Percentiles rank a stretch among this genome's conserved stretches.
Conservation (phyloP, 257 asterid species). For the Capsicum rhomboideum region DNA sequence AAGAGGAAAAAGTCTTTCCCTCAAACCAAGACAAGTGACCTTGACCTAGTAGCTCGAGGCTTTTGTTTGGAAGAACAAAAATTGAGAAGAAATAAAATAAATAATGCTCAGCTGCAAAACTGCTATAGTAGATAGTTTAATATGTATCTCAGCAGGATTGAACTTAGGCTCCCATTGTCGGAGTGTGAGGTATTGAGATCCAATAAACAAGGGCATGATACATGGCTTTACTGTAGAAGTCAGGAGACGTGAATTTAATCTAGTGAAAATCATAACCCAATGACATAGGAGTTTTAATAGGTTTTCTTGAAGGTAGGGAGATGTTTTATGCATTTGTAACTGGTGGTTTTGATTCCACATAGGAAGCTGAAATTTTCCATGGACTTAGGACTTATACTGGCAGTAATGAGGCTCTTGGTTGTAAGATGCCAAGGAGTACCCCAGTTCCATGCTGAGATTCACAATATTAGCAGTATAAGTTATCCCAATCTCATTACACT, state of each 20-base stretch:
- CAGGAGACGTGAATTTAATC: no score
- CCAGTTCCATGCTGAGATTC: slow-evolving; percentile 70
- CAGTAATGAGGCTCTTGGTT: slow-evolving; percentile 59
- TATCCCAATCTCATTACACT: slow-evolving; percentile 69
- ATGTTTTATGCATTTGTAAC: background rate
- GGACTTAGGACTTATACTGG: slow-evolving; percentile 34
- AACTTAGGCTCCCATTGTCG: no score
- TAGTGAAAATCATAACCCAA: no score
- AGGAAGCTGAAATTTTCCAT: slow-evolving; percentile 67
- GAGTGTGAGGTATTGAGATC: no score
- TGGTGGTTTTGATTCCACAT: slow-evolving; percentile 87
- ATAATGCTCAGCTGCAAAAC: no score
- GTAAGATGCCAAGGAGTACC: slow-evolving; percentile 66
- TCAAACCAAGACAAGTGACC: background rate
- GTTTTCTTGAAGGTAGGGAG: no score
- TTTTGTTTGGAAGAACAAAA: background rate
- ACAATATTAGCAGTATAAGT: slow-evolving; percentile 62
- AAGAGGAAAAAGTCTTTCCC: background rate
- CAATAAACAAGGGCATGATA: no score
- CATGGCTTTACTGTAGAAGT: no score
- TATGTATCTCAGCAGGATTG: no score
- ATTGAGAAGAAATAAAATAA: no score
- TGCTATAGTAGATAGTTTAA: no score
- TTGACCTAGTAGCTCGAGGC: background rate
- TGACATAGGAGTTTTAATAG: no score